Evolutionary conservation across 306 rosid genomes (phyloP), one percentile per base, ranked within the genome.

Genomic region (Nissolia schottii): DNA sequence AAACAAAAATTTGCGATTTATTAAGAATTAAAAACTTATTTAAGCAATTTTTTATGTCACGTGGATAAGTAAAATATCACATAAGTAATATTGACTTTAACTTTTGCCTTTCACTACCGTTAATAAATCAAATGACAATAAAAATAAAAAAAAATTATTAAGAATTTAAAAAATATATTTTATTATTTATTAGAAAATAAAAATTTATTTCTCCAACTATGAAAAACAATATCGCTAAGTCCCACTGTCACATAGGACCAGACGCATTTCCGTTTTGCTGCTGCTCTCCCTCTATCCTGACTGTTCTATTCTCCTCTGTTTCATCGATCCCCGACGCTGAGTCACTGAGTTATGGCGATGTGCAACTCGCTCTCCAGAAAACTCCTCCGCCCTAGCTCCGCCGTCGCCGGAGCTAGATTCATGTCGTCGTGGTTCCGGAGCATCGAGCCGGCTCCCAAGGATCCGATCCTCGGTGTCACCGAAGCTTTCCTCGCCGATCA

Each of bases 401-500:
- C 84, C 60, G 69, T 68, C 3, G 2, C 79, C 54, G 94, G 94
- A 60, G 74, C 63, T 16, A 84, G 97, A 69, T 79, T 81, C 80
- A 82, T 89, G 77, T 88, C 97, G 1, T 74, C 97, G 9, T 94
- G 94, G 96, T 94, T 93, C 91, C 73, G 83, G 64, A 79, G 43
- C 71, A 88, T 94, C 24, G 87, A 94, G 18, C 97, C 86, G 0
- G 96, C 98, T 49, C 87, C 98, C 2, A 94, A 91, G 85, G 98
- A 94, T 68, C 98, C 98, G 4, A 94, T 94, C 79, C 98, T 94
- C 76, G 96, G 98, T n/a, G 98, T 91, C 41, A 94, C 97, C 25
- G 98, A 94, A 75, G 98, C 98, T 64, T 94, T 76, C 69, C 87
- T 94, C 43, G 94, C 97, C 20, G 98, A 94, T 91, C 92, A 91